Base-by-base conservation (phyloP, 2,329 filamentous ascomycete species). In the Pezicula radicicola region DNA sequence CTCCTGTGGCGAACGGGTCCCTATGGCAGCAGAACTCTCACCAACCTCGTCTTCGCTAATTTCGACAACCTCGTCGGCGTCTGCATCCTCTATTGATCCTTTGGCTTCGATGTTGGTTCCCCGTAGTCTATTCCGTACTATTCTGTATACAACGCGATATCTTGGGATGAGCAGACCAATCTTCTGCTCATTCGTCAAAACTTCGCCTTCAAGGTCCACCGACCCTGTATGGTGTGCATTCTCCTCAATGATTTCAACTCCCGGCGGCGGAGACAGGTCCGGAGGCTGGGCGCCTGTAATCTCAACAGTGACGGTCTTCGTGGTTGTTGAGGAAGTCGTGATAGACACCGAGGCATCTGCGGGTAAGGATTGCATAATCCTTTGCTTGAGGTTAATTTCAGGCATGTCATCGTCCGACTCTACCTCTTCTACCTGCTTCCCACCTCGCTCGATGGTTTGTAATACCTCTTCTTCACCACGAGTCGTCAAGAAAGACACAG, bases 271-370 rank as follows among this genome's bases (percentile, higher is more conserved):
- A 1, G 77, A 70, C 2, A 86, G 67, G 1, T 76, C 71, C 3
- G 79, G 72, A 5, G 75, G 71, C 18, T 75, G 70, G 4, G 76
- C 70, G 1, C 81, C 80, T 13, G 75, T 75, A 36, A 87, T 76
- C 49, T 87, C 81, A 3, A 87, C 81, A 0, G 83, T 85, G 59
- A 87, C 83, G 13, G 75, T 85, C 55, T 85, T 84, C 7, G 78
- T 81, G 1, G 79, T 84, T 1, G 75, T 76, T 0, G 81, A 80
- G 3, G 78, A 77, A 6, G 81, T 84, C 1, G 77, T 79, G 36
- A 86, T 80, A 8, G 80, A 80, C 6, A 86, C 77, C n/a, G 75
- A 76, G 0, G 83, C 78, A 42, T 80, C 76, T 0, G 75, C 66
- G 1, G 81, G 76, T 4, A 85, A 65, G 0, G 83, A 74, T 46